Percentiles rank a stretch among this genome's conserved stretches.
Conservation (phyloP, 108 stramenopile genomes). For the Ochromonas danica region DNA sequence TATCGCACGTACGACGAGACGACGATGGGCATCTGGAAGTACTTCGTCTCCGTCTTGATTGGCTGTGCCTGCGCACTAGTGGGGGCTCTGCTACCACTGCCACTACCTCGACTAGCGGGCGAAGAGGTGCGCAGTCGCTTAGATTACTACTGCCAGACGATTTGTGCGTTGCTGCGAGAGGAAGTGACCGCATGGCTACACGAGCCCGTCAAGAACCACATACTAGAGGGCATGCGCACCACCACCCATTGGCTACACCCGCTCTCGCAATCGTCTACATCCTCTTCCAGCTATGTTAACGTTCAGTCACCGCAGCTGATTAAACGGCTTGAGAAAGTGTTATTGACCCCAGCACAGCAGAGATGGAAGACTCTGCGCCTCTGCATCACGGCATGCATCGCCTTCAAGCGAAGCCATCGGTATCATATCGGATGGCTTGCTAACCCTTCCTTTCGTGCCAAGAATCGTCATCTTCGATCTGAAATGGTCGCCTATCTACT, state of each 20-base stretch:
- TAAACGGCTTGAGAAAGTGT: no score
- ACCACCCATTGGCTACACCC: neutral
- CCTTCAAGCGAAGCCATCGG: neutral
- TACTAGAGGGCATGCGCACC: neutral
- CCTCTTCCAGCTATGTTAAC: neutral
- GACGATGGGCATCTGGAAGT: neutral
- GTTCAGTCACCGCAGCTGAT: no score
- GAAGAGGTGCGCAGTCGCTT: neutral
- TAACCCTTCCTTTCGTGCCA: neutral
- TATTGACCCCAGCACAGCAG: no score
- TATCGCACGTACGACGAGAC: neutral
- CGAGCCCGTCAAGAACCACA: neutral
- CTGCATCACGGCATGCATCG: neutral
- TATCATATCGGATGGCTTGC: neutral
- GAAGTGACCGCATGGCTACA: neutral
- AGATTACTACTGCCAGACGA: neutral
- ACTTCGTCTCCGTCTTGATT: neutral
- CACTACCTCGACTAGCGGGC: neutral
- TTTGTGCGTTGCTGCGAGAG: neutral
- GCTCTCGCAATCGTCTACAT: neutral
- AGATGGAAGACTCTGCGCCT: neutral
- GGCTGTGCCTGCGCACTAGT: neutral
- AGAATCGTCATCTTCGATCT: neutral
- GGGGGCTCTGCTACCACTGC: neutral
- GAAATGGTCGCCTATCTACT: neutral